These are phyloP conservation scores for Echites panduratus DNA, from an alignment of 257 asterid species.

Conservation along the genomic window DNA sequence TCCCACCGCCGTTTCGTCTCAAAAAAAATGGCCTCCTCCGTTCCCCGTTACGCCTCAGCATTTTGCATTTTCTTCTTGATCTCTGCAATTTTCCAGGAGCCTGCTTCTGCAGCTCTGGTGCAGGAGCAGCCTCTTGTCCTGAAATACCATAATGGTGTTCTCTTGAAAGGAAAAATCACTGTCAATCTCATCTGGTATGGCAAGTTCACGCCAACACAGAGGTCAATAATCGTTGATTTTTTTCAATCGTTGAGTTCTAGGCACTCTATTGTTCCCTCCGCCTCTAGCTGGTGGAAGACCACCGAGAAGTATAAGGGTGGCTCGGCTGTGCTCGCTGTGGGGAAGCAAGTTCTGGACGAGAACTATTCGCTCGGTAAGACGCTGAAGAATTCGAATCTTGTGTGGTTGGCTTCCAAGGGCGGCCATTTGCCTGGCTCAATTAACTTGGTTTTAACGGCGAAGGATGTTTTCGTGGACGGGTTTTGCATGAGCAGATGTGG, in stretches of 20 bases:
- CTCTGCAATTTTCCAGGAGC: background rate
- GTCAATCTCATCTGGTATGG: conserved; percentile 48
- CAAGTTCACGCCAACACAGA: conserved; percentile 29
- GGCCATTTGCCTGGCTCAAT: conserved; percentile 39
- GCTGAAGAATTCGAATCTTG: conserved; percentile 37
- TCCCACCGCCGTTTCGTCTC: background rate
- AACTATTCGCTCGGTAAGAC: conserved; percentile 49
- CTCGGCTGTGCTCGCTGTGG: conserved; percentile 30
- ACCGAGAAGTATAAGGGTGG: conserved; percentile 41
- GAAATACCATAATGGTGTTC: conserved; percentile 33
- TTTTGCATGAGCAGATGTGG: conserved; percentile 73
- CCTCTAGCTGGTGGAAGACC: conserved; percentile 38
- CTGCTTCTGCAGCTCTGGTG: conserved; percentile 23
- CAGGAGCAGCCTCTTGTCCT: conserved; percentile 31
- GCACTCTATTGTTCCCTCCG: conserved; percentile 1
- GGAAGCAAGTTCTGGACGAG: conserved; percentile 55
- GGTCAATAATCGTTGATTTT: conserved; percentile 34
- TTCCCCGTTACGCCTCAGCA: background rate
- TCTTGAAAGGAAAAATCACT: conserved; percentile 33
- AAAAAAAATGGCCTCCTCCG: background rate
- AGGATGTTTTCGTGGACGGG: conserved; percentile 61
- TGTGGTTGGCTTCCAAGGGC: conserved; percentile 52
- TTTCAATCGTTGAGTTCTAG: conserved; percentile 27
- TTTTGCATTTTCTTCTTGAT: background rate
- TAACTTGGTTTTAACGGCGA: conserved; percentile 67